A percentile compares a stretch with the other conserved stretches of the same genome.
Evolutionary conservation across 2,329 filamentous ascomycete genomes (phyloP).

Genomic region (Anthostomella pinea): DNA sequence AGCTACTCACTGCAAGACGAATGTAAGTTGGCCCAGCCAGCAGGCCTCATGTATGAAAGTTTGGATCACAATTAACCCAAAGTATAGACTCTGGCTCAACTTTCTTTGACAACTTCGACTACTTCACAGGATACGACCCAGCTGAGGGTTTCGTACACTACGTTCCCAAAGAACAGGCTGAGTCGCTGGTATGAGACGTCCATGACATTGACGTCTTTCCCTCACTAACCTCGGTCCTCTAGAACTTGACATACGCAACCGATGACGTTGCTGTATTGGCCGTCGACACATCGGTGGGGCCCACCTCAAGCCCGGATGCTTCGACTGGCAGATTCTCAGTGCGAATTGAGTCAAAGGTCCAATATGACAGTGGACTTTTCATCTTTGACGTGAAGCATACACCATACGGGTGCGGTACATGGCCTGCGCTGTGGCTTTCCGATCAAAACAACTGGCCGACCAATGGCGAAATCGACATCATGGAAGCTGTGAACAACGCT

Average conservation of each 20-base stretch:
- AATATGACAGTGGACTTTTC: constrained; percentile 63
- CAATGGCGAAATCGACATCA: constrained; percentile 63
- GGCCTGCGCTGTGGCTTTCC: constrained; percentile 65
- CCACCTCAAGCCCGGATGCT: constrained; percentile 45
- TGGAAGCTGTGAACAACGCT: constrained; percentile 57
- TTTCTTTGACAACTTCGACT: constrained; percentile 57
- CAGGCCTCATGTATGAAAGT: neutral
- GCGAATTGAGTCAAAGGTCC: constrained; percentile 57
- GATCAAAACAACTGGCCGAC: constrained; percentile 60
- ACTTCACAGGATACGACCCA: constrained; percentile 49
- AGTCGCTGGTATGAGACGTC: constrained; percentile 36
- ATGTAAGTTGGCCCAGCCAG: constrained; percentile 36
- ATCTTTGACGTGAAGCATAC: constrained; percentile 64
- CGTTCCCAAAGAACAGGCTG: constrained; percentile 42
- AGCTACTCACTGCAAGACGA: constrained; percentile 48
- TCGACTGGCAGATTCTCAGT: constrained; percentile 61
- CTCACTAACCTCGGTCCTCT: constrained; percentile 5
- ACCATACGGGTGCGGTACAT: constrained; percentile 61
- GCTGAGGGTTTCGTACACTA: constrained; percentile 54
- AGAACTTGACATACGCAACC: constrained; percentile 64
- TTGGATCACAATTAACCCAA: constrained; percentile 1
- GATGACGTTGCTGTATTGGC: constrained; percentile 51
- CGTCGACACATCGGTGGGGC: constrained; percentile 59
- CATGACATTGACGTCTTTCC: neutral
- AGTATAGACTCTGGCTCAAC: constrained; percentile 43